A percentile compares a stretch with the other conserved stretches of the same genome.
Conservation (phyloP, 2,329 filamentous ascomycete genomes). For the Diaporthe longicolla region DNA sequence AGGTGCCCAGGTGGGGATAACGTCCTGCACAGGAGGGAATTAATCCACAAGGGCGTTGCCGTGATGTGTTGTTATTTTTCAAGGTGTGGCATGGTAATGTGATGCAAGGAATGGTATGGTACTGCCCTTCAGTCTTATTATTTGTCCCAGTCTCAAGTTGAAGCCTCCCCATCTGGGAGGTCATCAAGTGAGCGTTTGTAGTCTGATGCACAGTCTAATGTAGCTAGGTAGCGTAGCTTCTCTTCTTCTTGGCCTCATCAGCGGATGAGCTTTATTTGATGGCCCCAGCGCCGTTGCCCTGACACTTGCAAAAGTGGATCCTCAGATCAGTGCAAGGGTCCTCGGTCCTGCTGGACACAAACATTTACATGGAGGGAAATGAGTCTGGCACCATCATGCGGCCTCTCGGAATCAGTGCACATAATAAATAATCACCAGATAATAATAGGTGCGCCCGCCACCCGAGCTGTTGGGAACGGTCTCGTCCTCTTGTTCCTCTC, state of each 20-base stretch:
- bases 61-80: too few species aligned
- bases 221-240: too few species aligned
- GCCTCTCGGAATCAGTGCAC: not conserved
- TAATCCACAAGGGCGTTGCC: too few species aligned
- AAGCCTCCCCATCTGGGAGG: not conserved
- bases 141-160: not conserved
- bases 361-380: slow-evolving; percentile 37
- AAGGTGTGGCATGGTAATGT: too few species aligned
- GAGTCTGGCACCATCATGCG: slow-evolving; percentile 40
- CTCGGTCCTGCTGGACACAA: slow-evolving; percentile 20
- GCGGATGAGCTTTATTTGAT: slow-evolving; percentile 8
- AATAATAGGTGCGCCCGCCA: not conserved
- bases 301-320: slow-evolving; percentile 37
- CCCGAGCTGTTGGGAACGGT: not conserved
- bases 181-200: not conserved
- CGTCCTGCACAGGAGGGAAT: too few species aligned
- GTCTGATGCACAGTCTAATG: too few species aligned
- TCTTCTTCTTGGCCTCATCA: slow-evolving; percentile 19
- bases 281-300: slow-evolving; percentile 39
- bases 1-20: too few species aligned
- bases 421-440: slow-evolving; percentile 7
- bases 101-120: too few species aligned
- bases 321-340: slow-evolving; percentile 36
- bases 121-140: not conserved
- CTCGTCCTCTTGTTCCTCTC: slow-evolving; percentile 9